phyloP scores from a whole-genome alignment of 805 yeast genomes.

The Monosporozyma aquatica region DNA sequence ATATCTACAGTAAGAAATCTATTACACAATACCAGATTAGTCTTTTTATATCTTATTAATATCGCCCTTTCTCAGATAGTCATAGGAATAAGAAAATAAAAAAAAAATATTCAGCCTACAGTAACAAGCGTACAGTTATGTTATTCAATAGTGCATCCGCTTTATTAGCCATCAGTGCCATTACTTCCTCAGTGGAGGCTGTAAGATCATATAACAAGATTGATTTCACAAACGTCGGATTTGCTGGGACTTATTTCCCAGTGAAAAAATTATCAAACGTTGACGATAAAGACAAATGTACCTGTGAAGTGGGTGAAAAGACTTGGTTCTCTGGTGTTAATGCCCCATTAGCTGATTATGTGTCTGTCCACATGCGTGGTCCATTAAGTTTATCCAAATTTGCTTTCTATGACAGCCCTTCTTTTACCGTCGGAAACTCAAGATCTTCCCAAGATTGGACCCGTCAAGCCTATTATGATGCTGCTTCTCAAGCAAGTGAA shows the following conservation, averaged over 20 bases:
- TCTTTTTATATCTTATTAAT: no score
- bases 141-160: neutral
- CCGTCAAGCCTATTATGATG: constrained; percentile 49
- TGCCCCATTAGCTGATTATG: constrained; percentile 55
- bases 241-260: constrained; percentile 25
- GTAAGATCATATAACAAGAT: constrained; percentile 17
- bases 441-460: constrained; percentile 41
- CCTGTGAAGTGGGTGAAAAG: constrained; percentile 24
- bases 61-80: no score
- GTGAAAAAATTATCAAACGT: constrained; percentile 23
- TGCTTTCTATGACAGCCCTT: constrained; percentile 47
- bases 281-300: constrained; percentile 17
- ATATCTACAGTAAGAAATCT: no score
- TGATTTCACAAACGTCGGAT: constrained; percentile 27
- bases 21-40: no score
- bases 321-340: constrained; percentile 42
- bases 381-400: constrained; percentile 53
- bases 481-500: constrained; percentile 38
- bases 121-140: neutral
- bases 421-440: constrained; percentile 27
- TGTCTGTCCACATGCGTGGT: constrained; percentile 73
- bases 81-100: no score
- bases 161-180: neutral
- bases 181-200: constrained; percentile 2
- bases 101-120: no score